Conservation (phyloP, 768 basidiomycete species). For the Lactifluus volemus region DNA sequence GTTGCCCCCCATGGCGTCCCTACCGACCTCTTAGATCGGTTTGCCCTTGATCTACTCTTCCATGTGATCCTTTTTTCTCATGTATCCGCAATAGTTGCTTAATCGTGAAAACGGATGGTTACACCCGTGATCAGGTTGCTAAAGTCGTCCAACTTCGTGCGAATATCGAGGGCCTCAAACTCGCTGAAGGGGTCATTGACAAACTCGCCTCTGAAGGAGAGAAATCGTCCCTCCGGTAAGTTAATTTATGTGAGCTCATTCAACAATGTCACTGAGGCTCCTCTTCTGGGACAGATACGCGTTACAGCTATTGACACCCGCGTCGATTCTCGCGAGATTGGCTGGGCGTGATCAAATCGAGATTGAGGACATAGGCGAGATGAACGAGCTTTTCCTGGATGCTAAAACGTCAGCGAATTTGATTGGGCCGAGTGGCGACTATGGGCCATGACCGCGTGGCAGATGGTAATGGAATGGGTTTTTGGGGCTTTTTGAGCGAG, state of each 20-base stretch:
- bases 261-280: not conserved
- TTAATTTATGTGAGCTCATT: conserved; percentile 3
- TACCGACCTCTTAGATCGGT: conserved; percentile 89
- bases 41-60: conserved; percentile 20
- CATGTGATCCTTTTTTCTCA: not conserved
- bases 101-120: conserved; percentile 88
- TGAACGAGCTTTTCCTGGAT: conserved; percentile 92
- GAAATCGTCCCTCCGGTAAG: conserved; percentile 67
- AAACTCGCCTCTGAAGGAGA: conserved; percentile 76
- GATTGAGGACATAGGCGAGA: conserved; percentile 85
- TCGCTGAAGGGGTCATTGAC: conserved; percentile 70
- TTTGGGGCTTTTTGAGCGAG: not conserved
- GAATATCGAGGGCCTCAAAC: conserved; percentile 74
- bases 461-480: not conserved
- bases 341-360: conserved; percentile 75
- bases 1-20: conserved; percentile 90
- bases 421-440: conserved; percentile 5
- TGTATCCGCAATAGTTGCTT: conserved; percentile 53
- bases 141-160: conserved; percentile 83
- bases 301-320: conserved; percentile 84
- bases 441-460: not conserved
- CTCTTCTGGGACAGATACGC: conserved; percentile 53
- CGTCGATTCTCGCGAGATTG: conserved; percentile 74
- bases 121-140: conserved; percentile 75
- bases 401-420: conserved; percentile 55